Percentiles rank a stretch among this genome's conserved stretches.
phyloP scores from a whole-genome alignment of 192 early-diverging fungal genomes.

The Coemansia sp. region DNA sequence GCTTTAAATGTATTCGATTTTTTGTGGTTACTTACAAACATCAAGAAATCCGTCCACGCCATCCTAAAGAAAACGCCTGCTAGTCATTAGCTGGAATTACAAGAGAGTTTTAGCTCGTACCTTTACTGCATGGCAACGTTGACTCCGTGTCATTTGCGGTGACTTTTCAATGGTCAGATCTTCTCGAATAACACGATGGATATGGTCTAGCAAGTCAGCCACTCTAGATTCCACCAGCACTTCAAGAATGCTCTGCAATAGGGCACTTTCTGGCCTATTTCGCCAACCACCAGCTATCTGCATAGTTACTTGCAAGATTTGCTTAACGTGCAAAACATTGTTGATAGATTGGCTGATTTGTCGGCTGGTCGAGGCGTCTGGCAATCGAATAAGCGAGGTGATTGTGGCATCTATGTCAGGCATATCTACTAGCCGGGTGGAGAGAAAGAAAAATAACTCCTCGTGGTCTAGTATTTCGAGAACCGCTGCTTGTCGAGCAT shows the following conservation, averaged over 20 bases:
- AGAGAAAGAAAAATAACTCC: slow-evolving; percentile 53
- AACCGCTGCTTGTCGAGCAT: slow-evolving; percentile 28
- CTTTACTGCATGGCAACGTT: slow-evolving; percentile 85
- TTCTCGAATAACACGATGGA: slow-evolving; percentile 68
- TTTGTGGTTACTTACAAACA: slow-evolving; percentile 57
- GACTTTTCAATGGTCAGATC: slow-evolving; percentile 69
- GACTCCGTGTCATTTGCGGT: slow-evolving; percentile 73
- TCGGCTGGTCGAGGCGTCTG: slow-evolving; percentile 53
- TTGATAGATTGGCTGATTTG: slow-evolving; percentile 65
- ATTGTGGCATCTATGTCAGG: slow-evolving; percentile 61
- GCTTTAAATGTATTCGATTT: background rate
- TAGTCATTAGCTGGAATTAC: background rate
- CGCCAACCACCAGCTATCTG: slow-evolving; percentile 39
- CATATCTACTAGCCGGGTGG: slow-evolving; percentile 42
- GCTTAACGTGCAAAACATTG: slow-evolving; percentile 66
- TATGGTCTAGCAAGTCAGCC: slow-evolving; percentile 41
- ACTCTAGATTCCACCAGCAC: slow-evolving; percentile 49
- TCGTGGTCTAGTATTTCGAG: slow-evolving; percentile 48
- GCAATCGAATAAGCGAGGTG: slow-evolving; percentile 51
- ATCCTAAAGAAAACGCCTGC: slow-evolving; percentile 41
- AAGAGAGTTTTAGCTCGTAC: slow-evolving; percentile 8
- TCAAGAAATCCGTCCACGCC: slow-evolving; percentile 84
- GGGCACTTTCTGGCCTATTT: slow-evolving; percentile 23
- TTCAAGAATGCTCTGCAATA: slow-evolving; percentile 50
- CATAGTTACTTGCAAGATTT: slow-evolving; percentile 57